A percentile compares a stretch with the other conserved stretches of the same genome.
Evolutionary conservation across 2,329 filamentous ascomycete species (phyloP).

Genomic region (Cytospora paraplurivora): DNA sequence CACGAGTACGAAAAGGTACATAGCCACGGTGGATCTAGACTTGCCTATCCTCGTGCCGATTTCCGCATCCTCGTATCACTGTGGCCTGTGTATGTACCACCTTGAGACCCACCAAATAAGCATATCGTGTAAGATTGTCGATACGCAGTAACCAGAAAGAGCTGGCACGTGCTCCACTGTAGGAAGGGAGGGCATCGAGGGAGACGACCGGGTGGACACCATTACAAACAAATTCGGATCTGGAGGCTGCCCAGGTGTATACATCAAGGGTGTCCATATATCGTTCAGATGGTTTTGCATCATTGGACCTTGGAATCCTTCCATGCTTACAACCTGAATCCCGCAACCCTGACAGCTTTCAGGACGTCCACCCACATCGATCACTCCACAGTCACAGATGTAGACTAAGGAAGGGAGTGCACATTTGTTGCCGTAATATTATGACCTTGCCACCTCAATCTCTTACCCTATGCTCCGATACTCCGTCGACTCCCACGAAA

Average conservation of each 20-base stretch:
- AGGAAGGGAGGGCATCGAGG: slow-evolving; percentile 1
- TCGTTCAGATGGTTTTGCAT: no score
- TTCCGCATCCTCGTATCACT: neutral
- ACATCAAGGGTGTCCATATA: no score
- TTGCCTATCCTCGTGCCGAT: slow-evolving; percentile 11
- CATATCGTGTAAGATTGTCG: neutral
- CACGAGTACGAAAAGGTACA: neutral
- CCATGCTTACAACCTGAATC: neutral
- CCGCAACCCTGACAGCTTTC: neutral
- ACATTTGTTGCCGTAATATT: slow-evolving; percentile 7
- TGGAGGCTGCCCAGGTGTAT: no score
- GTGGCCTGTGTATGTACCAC: neutral
- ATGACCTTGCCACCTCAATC: slow-evolving; percentile 6
- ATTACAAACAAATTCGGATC: neutral
- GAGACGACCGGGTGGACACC: neutral
- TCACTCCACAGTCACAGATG: neutral
- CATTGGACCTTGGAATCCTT: no score
- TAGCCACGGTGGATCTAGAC: neutral
- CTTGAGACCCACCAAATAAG: slow-evolving; percentile 20
- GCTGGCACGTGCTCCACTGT: slow-evolving; percentile 13
- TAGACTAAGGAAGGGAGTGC: slow-evolving; percentile 5
- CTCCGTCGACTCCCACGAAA: slow-evolving; percentile 31
- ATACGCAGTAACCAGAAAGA: slow-evolving; percentile 2
- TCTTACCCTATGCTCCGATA: slow-evolving; percentile 31
- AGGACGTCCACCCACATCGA: no score